A percentile compares a stretch with the other conserved stretches of the same genome.
phyloP scores from a whole-genome alignment of 1,284 basidiomycete species.

The Marasmius oreades region DNA sequence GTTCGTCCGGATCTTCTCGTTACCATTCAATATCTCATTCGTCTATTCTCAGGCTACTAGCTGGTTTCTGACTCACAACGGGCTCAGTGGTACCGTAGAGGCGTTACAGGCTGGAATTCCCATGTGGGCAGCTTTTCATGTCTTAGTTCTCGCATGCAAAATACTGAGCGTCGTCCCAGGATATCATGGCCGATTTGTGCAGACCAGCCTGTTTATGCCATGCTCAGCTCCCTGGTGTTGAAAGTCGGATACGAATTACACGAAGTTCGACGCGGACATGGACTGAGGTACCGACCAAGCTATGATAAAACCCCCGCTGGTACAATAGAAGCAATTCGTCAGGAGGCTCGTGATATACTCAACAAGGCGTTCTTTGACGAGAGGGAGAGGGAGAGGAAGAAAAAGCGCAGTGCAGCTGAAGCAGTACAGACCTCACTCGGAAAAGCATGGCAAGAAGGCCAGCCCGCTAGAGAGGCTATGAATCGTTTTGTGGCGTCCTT shows the following conservation, averaged over 20 bases:
- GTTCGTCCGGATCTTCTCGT: background rate
- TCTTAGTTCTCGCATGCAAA: background rate
- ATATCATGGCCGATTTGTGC: constrained; percentile 6
- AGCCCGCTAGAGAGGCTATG: background rate
- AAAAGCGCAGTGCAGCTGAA: background rate
- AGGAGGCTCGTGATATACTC: background rate
- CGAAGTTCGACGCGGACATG: constrained; percentile 3
- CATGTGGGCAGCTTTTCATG: background rate
- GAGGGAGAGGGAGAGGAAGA: background rate
- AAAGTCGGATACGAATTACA: constrained; percentile 4
- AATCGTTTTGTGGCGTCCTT: background rate
- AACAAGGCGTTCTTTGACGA: background rate
- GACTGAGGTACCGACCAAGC: background rate
- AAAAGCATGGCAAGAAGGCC: background rate
- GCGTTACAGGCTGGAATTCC: background rate
- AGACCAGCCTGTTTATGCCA: constrained; percentile 4
- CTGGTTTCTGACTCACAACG: constrained; percentile 1
- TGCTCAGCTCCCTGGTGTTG: background rate
- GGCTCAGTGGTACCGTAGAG: background rate
- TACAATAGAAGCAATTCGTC: background rate
- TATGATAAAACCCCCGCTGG: background rate
- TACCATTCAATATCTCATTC: background rate
- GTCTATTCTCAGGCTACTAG: background rate
- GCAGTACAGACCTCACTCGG: background rate
- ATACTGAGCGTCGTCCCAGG: background rate